These are phyloP conservation scores for Bisporella sp. DNA, from an alignment of 2,329 filamentous ascomycete species.

Conservation along the genomic window DNA sequence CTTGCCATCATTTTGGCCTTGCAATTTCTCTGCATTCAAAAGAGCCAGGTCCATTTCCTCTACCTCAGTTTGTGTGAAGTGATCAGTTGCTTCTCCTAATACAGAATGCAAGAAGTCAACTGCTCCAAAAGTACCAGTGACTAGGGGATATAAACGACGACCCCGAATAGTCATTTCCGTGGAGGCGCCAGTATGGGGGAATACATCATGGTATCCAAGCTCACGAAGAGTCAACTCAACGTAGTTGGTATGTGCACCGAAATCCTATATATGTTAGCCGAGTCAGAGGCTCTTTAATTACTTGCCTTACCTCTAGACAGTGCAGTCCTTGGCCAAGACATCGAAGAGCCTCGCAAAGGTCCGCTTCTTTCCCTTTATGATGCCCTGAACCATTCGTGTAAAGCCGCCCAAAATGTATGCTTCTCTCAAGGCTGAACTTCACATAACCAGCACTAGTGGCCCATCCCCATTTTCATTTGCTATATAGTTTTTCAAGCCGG, in stretches of 20 bases:
- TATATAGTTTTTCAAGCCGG: conserved; percentile 99
- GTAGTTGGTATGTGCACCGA: conserved; percentile 78
- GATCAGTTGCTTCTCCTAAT: conserved; percentile 68
- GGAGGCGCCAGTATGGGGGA: conserved; percentile 62
- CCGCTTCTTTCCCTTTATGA: conserved; percentile 59
- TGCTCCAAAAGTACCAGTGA: conserved; percentile 71
- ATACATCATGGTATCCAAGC: conserved; percentile 61
- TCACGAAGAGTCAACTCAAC: conserved; percentile 71
- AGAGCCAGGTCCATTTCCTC: conserved; percentile 73
- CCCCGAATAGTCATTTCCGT: conserved; percentile 62
- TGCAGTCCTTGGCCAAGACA: conserved; percentile 51
- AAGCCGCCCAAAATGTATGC: conserved; percentile 70
- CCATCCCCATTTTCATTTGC: conserved; percentile 84
- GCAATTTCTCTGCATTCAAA: conserved; percentile 53
- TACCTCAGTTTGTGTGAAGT: conserved; percentile 79
- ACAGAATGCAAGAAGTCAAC: conserved; percentile 79
- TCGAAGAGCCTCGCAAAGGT: conserved; percentile 73
- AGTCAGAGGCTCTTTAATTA: no score
- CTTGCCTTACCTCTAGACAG: conserved; percentile 35
- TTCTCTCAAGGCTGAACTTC: conserved; percentile 64
- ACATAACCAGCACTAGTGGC: conserved; percentile 86
- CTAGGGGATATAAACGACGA: conserved; percentile 63
- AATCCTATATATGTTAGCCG: conserved; percentile 39
- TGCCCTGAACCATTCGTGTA: conserved; percentile 60
- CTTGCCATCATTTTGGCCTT: conserved; percentile 30